Base-by-base conservation (phyloP, 352 stramenopile genomes). In the Globisporangium heterothallicum region DNA sequence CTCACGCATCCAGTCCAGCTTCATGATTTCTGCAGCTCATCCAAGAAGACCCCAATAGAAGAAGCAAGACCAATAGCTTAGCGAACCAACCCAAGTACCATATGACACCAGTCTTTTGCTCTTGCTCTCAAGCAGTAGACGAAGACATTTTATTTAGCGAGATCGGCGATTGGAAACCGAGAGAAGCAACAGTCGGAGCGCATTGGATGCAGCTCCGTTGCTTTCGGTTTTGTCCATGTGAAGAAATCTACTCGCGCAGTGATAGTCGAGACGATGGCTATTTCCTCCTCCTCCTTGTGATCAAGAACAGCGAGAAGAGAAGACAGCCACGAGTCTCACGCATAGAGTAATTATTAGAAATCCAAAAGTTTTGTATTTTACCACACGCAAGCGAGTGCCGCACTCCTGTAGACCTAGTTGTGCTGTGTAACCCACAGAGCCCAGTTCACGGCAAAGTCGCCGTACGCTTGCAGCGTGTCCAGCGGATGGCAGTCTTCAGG, bases 391-490 rank as follows among this genome's bases (percentile, higher is more conserved):
- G 30, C 30, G 12, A 8, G 43, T 40, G 3, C 18, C 5, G 9
- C 10, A 13, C 3, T 42, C 12, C 29, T 4, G 16, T 14, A 12
- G 19, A 14, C n/a, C 45, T 48, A 48, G 53, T 82, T 82, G 59
- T 92, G 63, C 47, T 84, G 64, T 10, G 84, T 47, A 38, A 92
- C 55, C 82, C 82, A 92, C 1, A 86, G 63, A 10, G 59, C 82
- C 78, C 78, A 90, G 56, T 90, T 86, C 10, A 92, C 73, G 1
- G 73, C 63, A 36, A 92, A 90, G 56, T 92, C 78, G 3, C 69
- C 68, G 24, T 73, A 79, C 12, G 78, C 75, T 44, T 80, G 62
- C n/a, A 88, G 62, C 14, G 82, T 86, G 25, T 68, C 74, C 16
- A 92, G 53, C 25, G 82, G 79, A 36, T 90, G 78, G 51, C 61